phyloP scores from a whole-genome alignment of 352 stramenopile species.

The Phytophthora palmivora region DNA sequence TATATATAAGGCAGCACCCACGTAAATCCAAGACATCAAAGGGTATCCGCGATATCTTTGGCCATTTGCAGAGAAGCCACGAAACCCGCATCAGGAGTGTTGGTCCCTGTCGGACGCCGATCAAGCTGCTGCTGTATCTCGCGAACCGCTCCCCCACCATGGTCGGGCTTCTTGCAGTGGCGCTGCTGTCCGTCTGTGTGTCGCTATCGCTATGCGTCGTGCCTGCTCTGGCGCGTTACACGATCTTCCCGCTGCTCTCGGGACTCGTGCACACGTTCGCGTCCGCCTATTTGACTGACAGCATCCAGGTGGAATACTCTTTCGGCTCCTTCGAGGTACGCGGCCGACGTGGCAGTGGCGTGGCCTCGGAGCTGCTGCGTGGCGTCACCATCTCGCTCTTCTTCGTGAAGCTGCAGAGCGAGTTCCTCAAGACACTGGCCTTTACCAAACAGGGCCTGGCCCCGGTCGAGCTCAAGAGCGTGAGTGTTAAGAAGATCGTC shows the following conservation, averaged over 20 bases:
- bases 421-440: constrained; percentile 63
- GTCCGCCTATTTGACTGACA: constrained; percentile 58
- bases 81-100: constrained; percentile 24
- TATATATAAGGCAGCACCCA: constrained; percentile 5
- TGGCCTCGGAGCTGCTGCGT: constrained; percentile 32
- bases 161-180: constrained; percentile 52
- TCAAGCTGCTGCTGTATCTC: constrained; percentile 43
- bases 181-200: constrained; percentile 60
- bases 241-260: constrained; percentile 66
- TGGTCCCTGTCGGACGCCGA: constrained; percentile 15
- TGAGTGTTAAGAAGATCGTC: constrained; percentile 53
- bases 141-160: constrained; percentile 44
- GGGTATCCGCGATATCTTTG: background rate
- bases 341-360: constrained; percentile 12
- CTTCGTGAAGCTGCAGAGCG: constrained; percentile 55
- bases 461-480: constrained; percentile 44
- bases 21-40: constrained; percentile 12
- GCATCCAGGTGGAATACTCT: constrained; percentile 55
- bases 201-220: constrained; percentile 72
- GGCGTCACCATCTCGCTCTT: constrained; percentile 64
- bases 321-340: constrained; percentile 57
- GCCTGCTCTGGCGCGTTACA: constrained; percentile 58
- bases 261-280: constrained; percentile 62
- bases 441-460: constrained; percentile 68
- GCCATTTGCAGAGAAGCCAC: constrained; percentile 24